Percentiles rank a stretch among this genome's conserved stretches.
Conservation (phyloP, 1,284 basidiomycete species). For the Mycocalia duriaeana region DNA sequence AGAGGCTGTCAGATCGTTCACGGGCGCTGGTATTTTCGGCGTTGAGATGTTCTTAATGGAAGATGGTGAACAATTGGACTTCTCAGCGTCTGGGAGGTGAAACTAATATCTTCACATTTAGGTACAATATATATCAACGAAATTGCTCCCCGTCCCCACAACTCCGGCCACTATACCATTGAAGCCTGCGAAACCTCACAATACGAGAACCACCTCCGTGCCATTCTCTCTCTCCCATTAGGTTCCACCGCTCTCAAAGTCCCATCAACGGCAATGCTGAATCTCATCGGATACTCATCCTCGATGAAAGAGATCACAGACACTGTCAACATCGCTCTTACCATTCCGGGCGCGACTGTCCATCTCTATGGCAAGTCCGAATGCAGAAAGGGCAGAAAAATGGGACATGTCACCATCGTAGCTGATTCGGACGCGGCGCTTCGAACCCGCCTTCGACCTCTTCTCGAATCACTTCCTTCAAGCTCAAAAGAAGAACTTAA, state of each 20-base stretch:
- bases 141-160: slow-evolving; percentile 98
- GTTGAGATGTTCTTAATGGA: slow-evolving; percentile 96
- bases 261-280: slow-evolving; percentile 89
- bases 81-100: neutral
- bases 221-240: slow-evolving; percentile 89
- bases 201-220: slow-evolving; percentile 96
- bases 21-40: slow-evolving; percentile 93
- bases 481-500: no score
- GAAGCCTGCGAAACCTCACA: slow-evolving; percentile 96
- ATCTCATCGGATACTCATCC: slow-evolving; percentile 80
- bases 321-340: slow-evolving; percentile 53
- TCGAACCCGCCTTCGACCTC: slow-evolving; percentile 59
- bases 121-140: slow-evolving; percentile 88
- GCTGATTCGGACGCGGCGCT: slow-evolving; percentile 81
- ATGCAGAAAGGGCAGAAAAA: slow-evolving; percentile 89
- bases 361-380: slow-evolving; percentile 95
- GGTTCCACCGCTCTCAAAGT: slow-evolving; percentile 89
- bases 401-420: slow-evolving; percentile 95
- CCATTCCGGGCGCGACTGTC: slow-evolving; percentile 73
- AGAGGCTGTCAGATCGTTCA: slow-evolving; percentile 74
- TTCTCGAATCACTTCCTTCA: slow-evolving; percentile 64
- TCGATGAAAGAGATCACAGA: slow-evolving; percentile 58
- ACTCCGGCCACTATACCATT: slow-evolving; percentile 99
- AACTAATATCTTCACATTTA: slow-evolving; percentile 25
- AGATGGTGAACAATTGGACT: slow-evolving; percentile 51